Conservation (phyloP, 2,329 filamentous ascomycete species). For the Chalaropsis ovoidea region DNA sequence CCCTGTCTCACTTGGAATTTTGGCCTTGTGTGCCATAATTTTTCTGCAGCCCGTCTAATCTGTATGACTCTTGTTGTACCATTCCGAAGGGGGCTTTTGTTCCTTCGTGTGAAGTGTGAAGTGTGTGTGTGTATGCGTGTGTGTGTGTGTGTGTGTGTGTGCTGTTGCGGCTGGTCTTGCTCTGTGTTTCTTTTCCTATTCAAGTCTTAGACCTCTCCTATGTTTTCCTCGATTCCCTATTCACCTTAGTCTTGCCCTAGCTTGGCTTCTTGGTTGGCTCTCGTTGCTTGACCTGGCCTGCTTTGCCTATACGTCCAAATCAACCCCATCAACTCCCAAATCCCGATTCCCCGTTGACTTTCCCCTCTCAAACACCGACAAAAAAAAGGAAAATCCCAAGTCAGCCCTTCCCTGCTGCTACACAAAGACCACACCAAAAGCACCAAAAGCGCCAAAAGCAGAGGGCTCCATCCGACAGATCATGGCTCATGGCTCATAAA, state of each 20-base stretch:
- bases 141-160: neutral
- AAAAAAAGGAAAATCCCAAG: neutral
- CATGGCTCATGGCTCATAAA: neutral
- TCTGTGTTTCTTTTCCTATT: neutral
- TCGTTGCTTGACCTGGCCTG: neutral
- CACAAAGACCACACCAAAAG: neutral
- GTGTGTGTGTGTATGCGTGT: neutral
- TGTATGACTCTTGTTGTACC: neutral
- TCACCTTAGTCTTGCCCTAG: neutral
- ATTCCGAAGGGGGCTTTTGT: constrained; percentile 10
- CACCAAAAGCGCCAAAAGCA: neutral
- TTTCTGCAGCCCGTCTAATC: constrained; percentile 3
- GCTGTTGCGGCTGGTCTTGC: neutral
- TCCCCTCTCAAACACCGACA: neutral
- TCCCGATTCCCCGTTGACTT: neutral
- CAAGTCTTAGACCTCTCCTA: constrained; percentile 13
- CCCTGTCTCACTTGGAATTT: neutral
- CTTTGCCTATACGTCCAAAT: neutral
- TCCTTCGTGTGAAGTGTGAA: neutral
- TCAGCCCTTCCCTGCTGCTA: constrained; percentile 6
- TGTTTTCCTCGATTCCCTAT: neutral
- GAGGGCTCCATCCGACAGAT: constrained; percentile 1
- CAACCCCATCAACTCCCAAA: neutral
- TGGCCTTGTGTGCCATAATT: neutral
- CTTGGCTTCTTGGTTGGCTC: neutral